Percentiles rank a stretch among this genome's conserved stretches.
These are phyloP conservation scores for Gilbertella persicaria DNA, from an alignment of 371 early-diverging fungal species.

Conservation along the genomic window DNA sequence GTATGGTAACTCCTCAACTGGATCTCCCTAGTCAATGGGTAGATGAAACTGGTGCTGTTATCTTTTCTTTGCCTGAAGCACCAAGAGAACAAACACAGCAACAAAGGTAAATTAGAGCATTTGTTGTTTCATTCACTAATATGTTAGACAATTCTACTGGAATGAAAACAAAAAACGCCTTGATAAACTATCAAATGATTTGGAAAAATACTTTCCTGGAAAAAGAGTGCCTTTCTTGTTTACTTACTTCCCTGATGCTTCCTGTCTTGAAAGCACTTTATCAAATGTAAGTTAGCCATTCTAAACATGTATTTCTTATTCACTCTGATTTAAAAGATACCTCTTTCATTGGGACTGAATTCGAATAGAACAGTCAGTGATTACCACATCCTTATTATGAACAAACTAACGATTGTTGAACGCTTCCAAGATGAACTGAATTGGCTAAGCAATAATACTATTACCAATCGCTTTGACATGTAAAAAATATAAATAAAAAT, in stretches of 20 bases:
- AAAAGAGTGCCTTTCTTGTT: conserved; percentile 29
- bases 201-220: conserved; percentile 22
- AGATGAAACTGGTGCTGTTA: conserved; percentile 31
- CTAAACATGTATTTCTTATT: background rate
- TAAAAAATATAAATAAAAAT: background rate
- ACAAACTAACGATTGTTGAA: conserved; percentile 22
- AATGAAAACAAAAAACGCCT: conserved; percentile 19
- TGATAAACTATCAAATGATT: conserved; percentile 7
- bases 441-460: conserved; percentile 22
- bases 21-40: conserved; percentile 17
- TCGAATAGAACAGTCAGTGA: conserved; percentile 13
- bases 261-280: conserved; percentile 7
- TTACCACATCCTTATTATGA: conserved; percentile 42
- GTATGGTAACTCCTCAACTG: conserved; percentile 12
- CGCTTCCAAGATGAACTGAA: conserved; percentile 30
- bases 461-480: background rate
- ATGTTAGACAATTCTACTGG: conserved; percentile 29
- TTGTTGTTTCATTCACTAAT: background rate
- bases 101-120: conserved; percentile 6
- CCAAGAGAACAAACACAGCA: background rate
- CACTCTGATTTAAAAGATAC: conserved; percentile 23
- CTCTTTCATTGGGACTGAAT: conserved; percentile 17
- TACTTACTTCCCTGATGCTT: conserved; percentile 32
- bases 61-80: conserved; percentile 36
- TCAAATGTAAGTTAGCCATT: conserved; percentile 19